Conservation (phyloP, 2,329 filamentous ascomycete genomes). For the Aspergillus calidoustus region DNA sequence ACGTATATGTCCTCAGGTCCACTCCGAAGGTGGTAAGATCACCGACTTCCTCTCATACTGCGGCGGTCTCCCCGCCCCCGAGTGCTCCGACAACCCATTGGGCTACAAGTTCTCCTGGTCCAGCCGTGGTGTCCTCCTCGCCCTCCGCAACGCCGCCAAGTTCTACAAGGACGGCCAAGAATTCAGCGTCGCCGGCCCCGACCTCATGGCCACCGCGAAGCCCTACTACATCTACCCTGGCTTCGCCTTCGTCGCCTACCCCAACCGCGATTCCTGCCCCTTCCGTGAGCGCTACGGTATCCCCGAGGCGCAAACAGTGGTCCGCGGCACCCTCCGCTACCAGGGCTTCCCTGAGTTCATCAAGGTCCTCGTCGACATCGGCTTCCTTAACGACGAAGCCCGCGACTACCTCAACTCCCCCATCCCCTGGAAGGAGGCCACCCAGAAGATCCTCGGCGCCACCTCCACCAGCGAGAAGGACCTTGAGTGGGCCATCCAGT, state of each 20-base stretch:
- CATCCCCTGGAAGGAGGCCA: slow-evolving; percentile 83
- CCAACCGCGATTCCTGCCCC: slow-evolving; percentile 85
- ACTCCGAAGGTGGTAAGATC: slow-evolving; percentile 84
- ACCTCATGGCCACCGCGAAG: slow-evolving; percentile 86
- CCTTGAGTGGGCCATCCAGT: slow-evolving; percentile 72
- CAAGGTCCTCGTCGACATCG: slow-evolving; percentile 83
- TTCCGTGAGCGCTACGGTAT: slow-evolving; percentile 92
- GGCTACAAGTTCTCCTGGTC: slow-evolving; percentile 92
- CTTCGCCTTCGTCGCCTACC: slow-evolving; percentile 88
- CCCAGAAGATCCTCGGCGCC: slow-evolving; percentile 74
- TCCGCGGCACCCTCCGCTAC: slow-evolving; percentile 54
- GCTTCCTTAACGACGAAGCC: slow-evolving; percentile 78
- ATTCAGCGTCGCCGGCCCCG: slow-evolving; percentile 65
- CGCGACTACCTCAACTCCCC: slow-evolving; percentile 68
- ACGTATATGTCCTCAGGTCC: slow-evolving; percentile 63
- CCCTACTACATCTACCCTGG: slow-evolving; percentile 90
- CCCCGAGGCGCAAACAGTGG: slow-evolving; percentile 85
- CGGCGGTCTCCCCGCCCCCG: slow-evolving; percentile 74
- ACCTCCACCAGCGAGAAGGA: slow-evolving; percentile 68
- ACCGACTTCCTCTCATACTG: slow-evolving; percentile 82
- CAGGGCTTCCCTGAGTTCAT: slow-evolving; percentile 72
- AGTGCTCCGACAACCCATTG: slow-evolving; percentile 83
- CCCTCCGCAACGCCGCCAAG: slow-evolving; percentile 81
- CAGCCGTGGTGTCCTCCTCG: slow-evolving; percentile 82
- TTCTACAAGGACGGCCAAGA: slow-evolving; percentile 81